Percentiles rank a stretch among this genome's conserved stretches.
Evolutionary conservation across 176 grass and related monocot genomes (phyloP).

Genomic region (Thalia dealbata): DNA sequence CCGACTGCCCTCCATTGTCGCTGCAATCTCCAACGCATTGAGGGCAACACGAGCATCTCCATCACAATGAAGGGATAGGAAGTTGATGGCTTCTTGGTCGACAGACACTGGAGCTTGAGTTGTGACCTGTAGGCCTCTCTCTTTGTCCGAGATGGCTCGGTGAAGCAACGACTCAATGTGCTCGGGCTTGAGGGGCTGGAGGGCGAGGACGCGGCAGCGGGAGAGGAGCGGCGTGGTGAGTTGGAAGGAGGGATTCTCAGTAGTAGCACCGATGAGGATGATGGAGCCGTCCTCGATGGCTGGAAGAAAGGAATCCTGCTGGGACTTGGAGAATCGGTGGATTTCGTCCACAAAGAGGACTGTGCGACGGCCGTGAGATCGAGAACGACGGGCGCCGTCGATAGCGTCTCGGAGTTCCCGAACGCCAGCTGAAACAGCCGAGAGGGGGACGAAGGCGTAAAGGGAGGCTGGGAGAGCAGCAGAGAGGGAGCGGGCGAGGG

Average conservation of each 20-base stretch:
- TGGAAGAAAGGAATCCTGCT: conserved; percentile 41
- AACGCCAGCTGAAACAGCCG: conserved; percentile 31
- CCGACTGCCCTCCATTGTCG: conserved; percentile 13
- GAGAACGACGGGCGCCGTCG: conserved; percentile 2
- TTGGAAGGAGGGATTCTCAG: conserved; percentile 45
- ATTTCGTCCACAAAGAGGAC: conserved; percentile 46
- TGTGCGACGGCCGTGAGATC: conserved; percentile 10
- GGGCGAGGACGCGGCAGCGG: conserved; percentile 32
- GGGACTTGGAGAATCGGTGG: conserved; percentile 35
- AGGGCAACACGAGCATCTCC: conserved; percentile 38
- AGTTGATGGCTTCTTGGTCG: conserved; percentile 25
- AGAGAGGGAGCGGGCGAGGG: conserved; percentile 31
- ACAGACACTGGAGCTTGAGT: conserved; percentile 10
- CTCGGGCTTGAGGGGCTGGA: conserved; percentile 23
- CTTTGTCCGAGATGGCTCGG: conserved; percentile 25
- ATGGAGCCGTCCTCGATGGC: conserved; percentile 36
- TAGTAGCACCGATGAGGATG: conserved; percentile 29
- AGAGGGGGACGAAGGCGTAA: conserved; percentile 24
- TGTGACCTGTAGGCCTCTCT: conserved; percentile 27
- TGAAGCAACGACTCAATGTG: conserved; percentile 21
- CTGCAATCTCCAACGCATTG: conserved; percentile 33
- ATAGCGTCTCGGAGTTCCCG: conserved; percentile 31
- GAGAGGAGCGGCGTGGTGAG: conserved; percentile 41
- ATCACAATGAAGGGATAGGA: conserved; percentile 34
- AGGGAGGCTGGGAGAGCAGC: conserved; percentile 9